A percentile compares a stretch with the other conserved stretches of the same genome.
Evolutionary conservation across 208 protist genomes (phyloP).

Genomic region (Wallacemonas sp.): DNA sequence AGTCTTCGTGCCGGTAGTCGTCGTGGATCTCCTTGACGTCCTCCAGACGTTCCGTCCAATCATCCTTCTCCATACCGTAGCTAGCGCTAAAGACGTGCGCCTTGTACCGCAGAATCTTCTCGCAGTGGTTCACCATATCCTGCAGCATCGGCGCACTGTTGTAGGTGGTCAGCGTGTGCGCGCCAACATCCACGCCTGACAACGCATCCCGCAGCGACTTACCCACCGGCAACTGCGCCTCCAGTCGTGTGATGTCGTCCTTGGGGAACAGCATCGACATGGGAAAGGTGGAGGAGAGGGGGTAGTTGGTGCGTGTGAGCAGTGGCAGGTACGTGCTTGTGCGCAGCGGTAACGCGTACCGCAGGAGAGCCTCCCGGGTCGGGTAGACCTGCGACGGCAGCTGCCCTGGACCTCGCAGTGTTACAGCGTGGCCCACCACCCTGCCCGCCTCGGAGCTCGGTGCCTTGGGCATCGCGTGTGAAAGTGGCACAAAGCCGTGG

Average conservation of each 20-base stretch:
- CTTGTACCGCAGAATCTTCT: conserved; percentile 40
- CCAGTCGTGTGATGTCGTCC: background rate
- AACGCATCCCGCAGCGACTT: conserved; percentile 8
- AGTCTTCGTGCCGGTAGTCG: conserved; percentile 67
- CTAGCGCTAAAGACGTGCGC: conserved; percentile 35
- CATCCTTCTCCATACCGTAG: conserved; percentile 72
- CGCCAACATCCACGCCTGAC: conserved; percentile 42
- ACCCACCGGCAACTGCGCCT: conserved; percentile 4
- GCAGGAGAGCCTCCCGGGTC: conserved; percentile 65
- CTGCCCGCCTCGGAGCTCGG: conserved; percentile 33
- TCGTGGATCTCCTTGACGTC: conserved; percentile 60
- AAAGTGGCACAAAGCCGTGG: conserved; percentile 54
- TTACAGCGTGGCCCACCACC: conserved; percentile 71
- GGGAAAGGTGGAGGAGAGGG: conserved; percentile 70
- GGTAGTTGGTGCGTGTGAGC: conserved; percentile 54
- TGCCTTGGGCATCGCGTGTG: conserved; percentile 43
- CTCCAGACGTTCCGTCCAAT: conserved; percentile 72
- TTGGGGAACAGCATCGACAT: conserved; percentile 41
- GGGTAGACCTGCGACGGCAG: conserved; percentile 52
- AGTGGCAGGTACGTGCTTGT: conserved; percentile 63
- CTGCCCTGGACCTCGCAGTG: conserved; percentile 56
- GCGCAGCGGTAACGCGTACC: conserved; percentile 70
- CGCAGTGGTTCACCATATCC: conserved; percentile 19
- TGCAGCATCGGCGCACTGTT: conserved; percentile 59
- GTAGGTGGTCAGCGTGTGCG: conserved; percentile 72